Evolutionary conservation across 805 yeast genomes (phyloP).

Genomic region (Ogataea paradorogensis): DNA sequence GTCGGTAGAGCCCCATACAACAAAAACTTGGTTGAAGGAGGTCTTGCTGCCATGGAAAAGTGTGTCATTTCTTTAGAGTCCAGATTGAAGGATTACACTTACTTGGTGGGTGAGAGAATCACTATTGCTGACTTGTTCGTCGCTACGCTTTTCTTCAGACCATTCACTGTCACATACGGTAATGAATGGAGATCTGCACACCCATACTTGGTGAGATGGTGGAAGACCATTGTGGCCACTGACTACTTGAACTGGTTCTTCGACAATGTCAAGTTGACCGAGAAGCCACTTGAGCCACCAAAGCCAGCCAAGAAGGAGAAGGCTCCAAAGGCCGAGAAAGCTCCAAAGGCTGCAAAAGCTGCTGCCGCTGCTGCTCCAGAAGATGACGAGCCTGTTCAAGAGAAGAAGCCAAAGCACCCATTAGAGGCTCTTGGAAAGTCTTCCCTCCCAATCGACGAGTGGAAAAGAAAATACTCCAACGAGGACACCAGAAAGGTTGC

Average conservation of each 20-base stretch:
- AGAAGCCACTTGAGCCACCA: constrained; percentile 61
- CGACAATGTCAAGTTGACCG: constrained; percentile 55
- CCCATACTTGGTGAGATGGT: constrained; percentile 56
- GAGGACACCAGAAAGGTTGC: constrained; percentile 94
- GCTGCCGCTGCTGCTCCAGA: constrained; percentile 31
- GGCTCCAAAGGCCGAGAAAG: constrained; percentile 41
- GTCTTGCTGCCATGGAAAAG: constrained; percentile 36
- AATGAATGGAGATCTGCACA: constrained; percentile 47
- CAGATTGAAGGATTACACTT: constrained; percentile 43
- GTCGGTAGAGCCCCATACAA: constrained; percentile 70
- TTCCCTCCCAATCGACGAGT: constrained; percentile 73
- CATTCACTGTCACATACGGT: constrained; percentile 46
- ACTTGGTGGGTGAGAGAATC: constrained; percentile 46
- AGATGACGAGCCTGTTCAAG: constrained; percentile 44
- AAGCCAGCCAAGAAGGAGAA: constrained; percentile 75
- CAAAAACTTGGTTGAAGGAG: constrained; percentile 52
- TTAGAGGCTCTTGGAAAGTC: constrained; percentile 77
- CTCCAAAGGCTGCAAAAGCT: constrained; percentile 28
- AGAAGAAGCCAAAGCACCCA: constrained; percentile 88
- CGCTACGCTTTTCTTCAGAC: constrained; percentile 45
- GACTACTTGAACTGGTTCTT: constrained; percentile 46
- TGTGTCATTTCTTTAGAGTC: constrained; percentile 52
- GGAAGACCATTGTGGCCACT: constrained; percentile 42
- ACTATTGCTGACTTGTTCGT: constrained; percentile 44
- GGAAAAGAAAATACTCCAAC: constrained; percentile 96